Evolutionary conservation across 2,329 filamentous ascomycete genomes (phyloP).

Genomic region (Fusarium lyarnte): DNA sequence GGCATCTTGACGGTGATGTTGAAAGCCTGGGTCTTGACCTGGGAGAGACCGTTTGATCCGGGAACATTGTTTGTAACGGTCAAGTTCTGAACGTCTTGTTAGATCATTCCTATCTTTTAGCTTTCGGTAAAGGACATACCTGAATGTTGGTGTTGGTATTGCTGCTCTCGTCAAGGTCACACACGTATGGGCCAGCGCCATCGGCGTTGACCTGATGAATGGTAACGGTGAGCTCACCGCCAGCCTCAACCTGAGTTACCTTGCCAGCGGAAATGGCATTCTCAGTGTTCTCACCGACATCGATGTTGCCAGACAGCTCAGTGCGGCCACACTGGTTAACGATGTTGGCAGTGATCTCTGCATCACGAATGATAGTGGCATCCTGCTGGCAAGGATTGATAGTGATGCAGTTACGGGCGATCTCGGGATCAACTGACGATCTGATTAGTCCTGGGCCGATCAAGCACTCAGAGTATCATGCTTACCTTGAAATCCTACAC

Average conservation of each 20-base stretch:
- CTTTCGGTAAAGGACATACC: neutral
- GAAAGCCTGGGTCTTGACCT: constrained; percentile 65
- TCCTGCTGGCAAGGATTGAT: constrained; percentile 75
- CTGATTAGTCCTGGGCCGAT: neutral
- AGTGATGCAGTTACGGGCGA: constrained; percentile 70
- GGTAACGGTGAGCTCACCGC: constrained; percentile 63
- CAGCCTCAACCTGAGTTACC: constrained; percentile 61
- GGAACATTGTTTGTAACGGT: constrained; percentile 68
- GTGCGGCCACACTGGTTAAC: constrained; percentile 72
- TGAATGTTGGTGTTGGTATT: constrained; percentile 47
- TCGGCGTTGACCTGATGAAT: constrained; percentile 75
- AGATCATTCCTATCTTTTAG: neutral
- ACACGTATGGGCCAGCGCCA: constrained; percentile 68
- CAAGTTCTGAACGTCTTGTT: constrained; percentile 45
- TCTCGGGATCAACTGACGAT: constrained; percentile 57
- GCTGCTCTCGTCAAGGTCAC: constrained; percentile 61
- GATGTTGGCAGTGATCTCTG: constrained; percentile 60
- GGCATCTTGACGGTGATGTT: constrained; percentile 66
- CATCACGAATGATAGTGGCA: constrained; percentile 69
- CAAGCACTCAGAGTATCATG: rapidly evolving
- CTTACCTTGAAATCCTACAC: constrained; percentile 61
- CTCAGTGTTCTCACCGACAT: constrained; percentile 66
- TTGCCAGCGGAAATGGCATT: constrained; percentile 56
- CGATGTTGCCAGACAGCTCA: constrained; percentile 68
- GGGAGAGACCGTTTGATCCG: constrained; percentile 65